Percentiles rank a stretch among this genome's conserved stretches.
Evolutionary conservation across 2,329 filamentous ascomycete species (phyloP).

Genomic region (Lasiodiplodia sp.): DNA sequence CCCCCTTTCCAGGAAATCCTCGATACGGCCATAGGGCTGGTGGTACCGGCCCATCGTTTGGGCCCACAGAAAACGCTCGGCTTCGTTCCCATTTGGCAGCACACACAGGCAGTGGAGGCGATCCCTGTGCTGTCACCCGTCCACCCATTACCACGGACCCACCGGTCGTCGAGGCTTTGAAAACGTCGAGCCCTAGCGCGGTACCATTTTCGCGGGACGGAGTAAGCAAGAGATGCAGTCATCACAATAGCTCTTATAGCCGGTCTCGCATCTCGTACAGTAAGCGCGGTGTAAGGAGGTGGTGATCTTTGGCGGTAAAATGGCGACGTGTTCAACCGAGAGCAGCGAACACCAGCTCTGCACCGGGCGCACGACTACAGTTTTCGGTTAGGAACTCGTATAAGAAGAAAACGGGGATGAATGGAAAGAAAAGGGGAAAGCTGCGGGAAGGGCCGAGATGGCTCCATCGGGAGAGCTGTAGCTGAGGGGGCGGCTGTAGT

Average conservation of each 20-base stretch:
- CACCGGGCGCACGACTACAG: not conserved
- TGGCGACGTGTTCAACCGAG: not conserved
- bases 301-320: not conserved
- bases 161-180: not conserved
- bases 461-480: not conserved
- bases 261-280: not conserved
- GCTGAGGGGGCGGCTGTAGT: not conserved
- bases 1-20: no score
- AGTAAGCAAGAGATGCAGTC: not conserved
- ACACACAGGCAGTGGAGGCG: not conserved
- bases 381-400: not conserved
- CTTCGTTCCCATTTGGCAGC: not conserved
- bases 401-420: not conserved
- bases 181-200: not conserved
- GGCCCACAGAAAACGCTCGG: not conserved
- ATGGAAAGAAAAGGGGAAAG: not conserved
- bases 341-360: not conserved
- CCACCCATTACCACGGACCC: not conserved
- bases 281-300: not conserved
- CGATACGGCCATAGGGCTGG: not conserved
- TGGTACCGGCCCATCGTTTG: not conserved
- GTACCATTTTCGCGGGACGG: not conserved
- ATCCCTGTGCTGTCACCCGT: not conserved
- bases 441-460: not conserved
- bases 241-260: not conserved